These are phyloP conservation scores for Cicer yamashitae DNA, from an alignment of 306 rosid genomes.

Conservation along the genomic window DNA sequence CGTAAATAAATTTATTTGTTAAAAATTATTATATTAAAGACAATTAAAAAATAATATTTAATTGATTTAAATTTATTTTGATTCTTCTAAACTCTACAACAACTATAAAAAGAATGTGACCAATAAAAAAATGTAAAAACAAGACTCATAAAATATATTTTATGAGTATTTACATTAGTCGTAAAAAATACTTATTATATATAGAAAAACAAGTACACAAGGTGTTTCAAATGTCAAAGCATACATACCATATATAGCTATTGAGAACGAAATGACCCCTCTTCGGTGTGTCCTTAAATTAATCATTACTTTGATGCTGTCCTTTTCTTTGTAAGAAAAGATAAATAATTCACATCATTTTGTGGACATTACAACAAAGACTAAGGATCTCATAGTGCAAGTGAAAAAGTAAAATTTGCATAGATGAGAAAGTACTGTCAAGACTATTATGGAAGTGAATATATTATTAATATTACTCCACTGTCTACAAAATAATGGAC, in stretches of 20 bases:
- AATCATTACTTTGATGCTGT: conserved; percentile 30
- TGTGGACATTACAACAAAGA: conserved; percentile 30
- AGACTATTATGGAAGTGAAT: conserved; percentile 40
- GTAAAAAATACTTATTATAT: background rate
- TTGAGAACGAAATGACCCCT: conserved; percentile 10
- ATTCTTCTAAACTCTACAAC: too few relatives aligned
- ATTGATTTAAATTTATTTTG: too few relatives aligned
- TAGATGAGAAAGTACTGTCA: conserved; percentile 27
- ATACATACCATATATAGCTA: conserved; percentile 40
- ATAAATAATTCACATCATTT: conserved; percentile 6
- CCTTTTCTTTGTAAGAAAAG: conserved; percentile 23
- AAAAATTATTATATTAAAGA: too few relatives aligned
- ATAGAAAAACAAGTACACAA: conserved; percentile 35
- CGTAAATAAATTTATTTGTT: too few relatives aligned
- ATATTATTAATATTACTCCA: conserved; percentile 24
- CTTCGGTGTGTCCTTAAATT: conserved; percentile 4
- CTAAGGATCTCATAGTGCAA: conserved; percentile 28
- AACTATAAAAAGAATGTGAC: too few relatives aligned
- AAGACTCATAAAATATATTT: too few relatives aligned
- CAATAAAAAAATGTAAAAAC: too few relatives aligned
- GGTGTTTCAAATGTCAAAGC: conserved; percentile 40
- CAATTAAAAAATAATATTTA: too few relatives aligned
- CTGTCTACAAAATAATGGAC: conserved; percentile 49
- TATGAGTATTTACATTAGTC: too few relatives aligned
- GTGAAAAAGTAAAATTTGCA: conserved; percentile 39